A percentile compares a stretch with the other conserved stretches of the same genome.
phyloP scores from a whole-genome alignment of 2,329 filamentous ascomycete genomes.

The Talaromyces sp. region DNA sequence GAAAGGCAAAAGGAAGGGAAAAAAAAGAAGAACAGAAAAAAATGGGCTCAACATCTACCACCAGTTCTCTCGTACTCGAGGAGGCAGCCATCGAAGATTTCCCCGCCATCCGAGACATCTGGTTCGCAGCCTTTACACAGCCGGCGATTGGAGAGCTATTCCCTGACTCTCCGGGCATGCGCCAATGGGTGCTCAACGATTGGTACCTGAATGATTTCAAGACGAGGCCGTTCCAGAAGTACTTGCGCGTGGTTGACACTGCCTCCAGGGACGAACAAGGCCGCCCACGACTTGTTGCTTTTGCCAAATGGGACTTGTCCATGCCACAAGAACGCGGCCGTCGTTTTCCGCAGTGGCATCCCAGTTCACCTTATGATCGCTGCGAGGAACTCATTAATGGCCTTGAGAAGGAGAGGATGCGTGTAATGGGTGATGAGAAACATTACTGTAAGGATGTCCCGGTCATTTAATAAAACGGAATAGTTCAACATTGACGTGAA shows the following conservation, averaged over 20 bases:
- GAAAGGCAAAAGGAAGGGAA: background rate
- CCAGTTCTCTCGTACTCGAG: constrained; percentile 12
- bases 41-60: constrained; percentile 5
- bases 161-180: constrained; percentile 23
- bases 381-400: constrained; percentile 16
- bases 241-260: constrained; percentile 23
- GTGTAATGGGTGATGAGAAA: constrained; percentile 19
- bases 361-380: constrained; percentile 13
- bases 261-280: constrained; percentile 8
- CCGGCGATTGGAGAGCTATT: constrained; percentile 16
- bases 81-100: constrained; percentile 18
- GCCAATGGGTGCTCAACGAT: constrained; percentile 20
- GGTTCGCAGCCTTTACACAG: constrained; percentile 21
- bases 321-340: constrained; percentile 19
- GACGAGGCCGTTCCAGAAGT: constrained; percentile 19
- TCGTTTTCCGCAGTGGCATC: constrained; percentile 24
- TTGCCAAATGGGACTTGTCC: constrained; percentile 25
- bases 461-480: background rate
- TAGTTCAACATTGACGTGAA: constrained; percentile 1
- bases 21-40: background rate
- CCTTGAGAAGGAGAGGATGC: constrained; percentile 17
- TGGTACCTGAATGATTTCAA: constrained; percentile 17
- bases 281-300: constrained; percentile 18
- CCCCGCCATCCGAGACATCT: constrained; percentile 18
- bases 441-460: constrained; percentile 21